Base-by-base conservation (phyloP, 2,329 filamentous ascomycete genomes). In the Pseudocercospora macadamiae region DNA sequence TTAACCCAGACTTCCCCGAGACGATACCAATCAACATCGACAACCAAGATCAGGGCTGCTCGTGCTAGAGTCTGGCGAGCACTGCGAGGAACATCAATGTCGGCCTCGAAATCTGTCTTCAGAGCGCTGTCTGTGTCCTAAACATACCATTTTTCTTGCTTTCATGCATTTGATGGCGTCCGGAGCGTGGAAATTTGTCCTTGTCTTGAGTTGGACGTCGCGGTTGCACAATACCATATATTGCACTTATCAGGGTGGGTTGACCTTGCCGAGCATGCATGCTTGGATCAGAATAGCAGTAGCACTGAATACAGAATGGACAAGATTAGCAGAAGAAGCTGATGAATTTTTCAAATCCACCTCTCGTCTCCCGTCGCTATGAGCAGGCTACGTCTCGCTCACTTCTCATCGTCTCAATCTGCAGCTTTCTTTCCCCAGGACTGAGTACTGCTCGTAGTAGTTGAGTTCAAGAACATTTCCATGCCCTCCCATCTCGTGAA, bases 11-110 rank as follows among this genome's bases (percentile, higher is more conserved):
- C 75, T 99, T 96, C 81, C 91, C 92, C 71, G 95, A 97, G 74
- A 93, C 93, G 51, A 97, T 99, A 79, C 96, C 96, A 76, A 97
- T 99, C 75, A 91, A 96, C 77, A 90, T 97, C 68, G 93, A 96
- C 78, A 92, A 91, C 75, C 91, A 96, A 70, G 87, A 91, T 70
- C 91, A 96, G 71, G 92, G 93, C 57, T 99, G 95, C 77, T 87
- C 93, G 70, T 99, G 95, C 81, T 99, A 67, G 54, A 49, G 47
- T 21, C 25, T 34, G 26, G 14, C 47, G 16, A 28, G 6, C 16
- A 9, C n/a, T 16, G 23, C 9, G 4, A 26, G 42, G 10, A 47
- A 7, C 9, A 18, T 42, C 12, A 44, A 3, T 2, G 4, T 10
- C 16, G 10, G 5, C 23, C 42, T 34, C 47, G 18, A 49, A 34